Base-by-base conservation (phyloP, 257 asterid genomes). In the Agastache rugosa region DNA sequence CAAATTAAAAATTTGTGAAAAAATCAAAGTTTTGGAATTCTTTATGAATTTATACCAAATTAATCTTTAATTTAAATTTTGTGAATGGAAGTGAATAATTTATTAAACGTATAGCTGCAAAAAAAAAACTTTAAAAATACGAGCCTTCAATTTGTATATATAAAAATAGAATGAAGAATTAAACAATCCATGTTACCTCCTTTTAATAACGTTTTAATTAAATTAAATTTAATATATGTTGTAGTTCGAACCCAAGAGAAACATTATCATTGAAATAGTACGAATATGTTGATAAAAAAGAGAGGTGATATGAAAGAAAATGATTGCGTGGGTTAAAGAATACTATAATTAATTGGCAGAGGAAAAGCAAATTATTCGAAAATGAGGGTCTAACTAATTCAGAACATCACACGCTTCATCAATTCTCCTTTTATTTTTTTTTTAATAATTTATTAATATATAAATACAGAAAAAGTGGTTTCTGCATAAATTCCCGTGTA, bases 401-500 rank as follows among this genome's bases (percentile, higher is more conserved):
- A 54, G 61, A 54, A 11, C 61, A 5, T 3, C 22, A 54, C 61
- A 54, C 61, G 61, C 61, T 22, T 54, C 61, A 54, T 15, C n/a
- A 22, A 20, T 54, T 54, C 2, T 20, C 31, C 22, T 25, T 9
- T 20, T 54, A 1, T 20, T 19, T 53, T 50, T 14, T 1, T 16
- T 48, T 48, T 14, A 39, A 8, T 39, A 39, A 39, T 39, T 39
- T 8, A 39, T 35, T 10, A 42, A 42, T 42, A 44, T 12, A 2
- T 12, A 45, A 4, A n/a, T 14, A 14, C 3, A 25, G 17, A 74
- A 12, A 73, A 37, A 17, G 42, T 37, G n/a, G 53, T 50, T 37
- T 25, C 5, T 16, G 83, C 83, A 75, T 75, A 41, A 67, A 78
- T 71, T 80, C 72, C 23, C 73, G 81, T 75, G 76, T 55, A 58